Base-by-base conservation (phyloP, 2,329 filamentous ascomycete genomes). In the Cercospora sp. region DNA sequence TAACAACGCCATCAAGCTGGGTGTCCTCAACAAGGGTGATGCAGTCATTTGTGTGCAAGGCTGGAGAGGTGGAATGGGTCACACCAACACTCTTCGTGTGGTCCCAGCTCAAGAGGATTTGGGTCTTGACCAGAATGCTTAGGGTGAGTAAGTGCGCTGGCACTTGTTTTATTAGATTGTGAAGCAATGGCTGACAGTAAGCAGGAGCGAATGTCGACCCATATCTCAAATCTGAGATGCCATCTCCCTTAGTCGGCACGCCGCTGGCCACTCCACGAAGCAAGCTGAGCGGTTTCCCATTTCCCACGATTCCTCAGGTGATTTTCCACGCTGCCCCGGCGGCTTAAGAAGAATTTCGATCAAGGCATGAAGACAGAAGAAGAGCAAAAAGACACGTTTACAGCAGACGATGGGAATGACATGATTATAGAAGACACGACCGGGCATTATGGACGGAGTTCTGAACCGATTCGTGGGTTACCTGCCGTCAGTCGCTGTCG, bases 21-120 rank as follows among this genome's bases (percentile, higher is more conserved):
- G 89, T 75, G 87, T 94, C 60, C 84, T 96, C 70, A 86, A 83
- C 78, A 83, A 88, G 78, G 91, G 89, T 72, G 91, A 93, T 78
- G 87, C 88, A 33, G 88, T 95, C 65, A 87, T 95, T 70, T 92
- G 93, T 74, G 91, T 96, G 45, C 92, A 96, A 83, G 92, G 92
- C 83, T 96, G 92, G 92, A 91, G 92, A 84, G 92, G 92, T 77
- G 92, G 92, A 75, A 92, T 94, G 89, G 92, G 92, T 76, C 91
- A 95, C 85, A 96, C 92, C 79, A 96, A 95, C 86, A 95, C 92
- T 36, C 78, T 85, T 64, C 83, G 83, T 73, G 83, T 85, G 59
- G 83, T 85, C 42, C 82, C 82, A 20, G 83, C 83, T 36, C 77
- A 80, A 72, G 81, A 83, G 69, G 82, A 84, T 73, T 77, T 85